Conservation (phyloP, 495 filamentous ascomycete species). For the Glarea lozoyensis region DNA sequence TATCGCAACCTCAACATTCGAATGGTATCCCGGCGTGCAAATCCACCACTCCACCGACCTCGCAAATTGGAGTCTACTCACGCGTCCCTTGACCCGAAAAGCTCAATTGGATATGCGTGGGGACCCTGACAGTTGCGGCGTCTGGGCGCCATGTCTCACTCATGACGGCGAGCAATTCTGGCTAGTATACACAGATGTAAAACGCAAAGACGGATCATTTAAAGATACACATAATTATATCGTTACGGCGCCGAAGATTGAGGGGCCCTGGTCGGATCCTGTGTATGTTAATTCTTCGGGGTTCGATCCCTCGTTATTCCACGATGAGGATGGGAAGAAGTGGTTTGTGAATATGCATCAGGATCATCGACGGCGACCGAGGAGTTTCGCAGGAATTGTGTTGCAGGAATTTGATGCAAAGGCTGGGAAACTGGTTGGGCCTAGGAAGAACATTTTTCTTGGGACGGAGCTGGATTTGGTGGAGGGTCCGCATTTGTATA, state of each 20-base stretch:
- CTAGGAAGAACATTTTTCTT: conserved; percentile 40
- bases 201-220: conserved; percentile 45
- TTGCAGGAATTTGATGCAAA: conserved; percentile 33
- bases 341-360: conserved; percentile 36
- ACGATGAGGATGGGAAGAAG: conserved; percentile 38
- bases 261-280: conserved; percentile 27
- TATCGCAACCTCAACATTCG: conserved; percentile 55
- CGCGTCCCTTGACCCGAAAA: conserved; percentile 1
- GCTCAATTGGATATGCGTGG: conserved; percentile 2
- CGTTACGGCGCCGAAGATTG: conserved; percentile 18
- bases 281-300: conserved; percentile 24
- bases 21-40: conserved; percentile 52
- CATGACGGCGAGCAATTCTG: conserved; percentile 51
- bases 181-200: conserved; percentile 47
- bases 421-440: conserved; percentile 32
- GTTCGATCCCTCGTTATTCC: conserved; percentile 38
- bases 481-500: conserved; percentile 60
- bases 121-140: conserved; percentile 39
- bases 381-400: conserved; percentile 29
- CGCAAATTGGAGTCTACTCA: conserved; percentile 43
- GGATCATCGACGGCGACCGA: conserved; percentile 40
- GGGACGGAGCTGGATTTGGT: conserved; percentile 47
- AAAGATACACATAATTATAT: conserved; percentile 40
- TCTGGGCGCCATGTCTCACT: conserved; percentile 55
- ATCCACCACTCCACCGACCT: conserved; percentile 50